These are phyloP conservation scores for Corymbia calophylla DNA, from an alignment of 441 rosid species.

Conservation along the genomic window DNA sequence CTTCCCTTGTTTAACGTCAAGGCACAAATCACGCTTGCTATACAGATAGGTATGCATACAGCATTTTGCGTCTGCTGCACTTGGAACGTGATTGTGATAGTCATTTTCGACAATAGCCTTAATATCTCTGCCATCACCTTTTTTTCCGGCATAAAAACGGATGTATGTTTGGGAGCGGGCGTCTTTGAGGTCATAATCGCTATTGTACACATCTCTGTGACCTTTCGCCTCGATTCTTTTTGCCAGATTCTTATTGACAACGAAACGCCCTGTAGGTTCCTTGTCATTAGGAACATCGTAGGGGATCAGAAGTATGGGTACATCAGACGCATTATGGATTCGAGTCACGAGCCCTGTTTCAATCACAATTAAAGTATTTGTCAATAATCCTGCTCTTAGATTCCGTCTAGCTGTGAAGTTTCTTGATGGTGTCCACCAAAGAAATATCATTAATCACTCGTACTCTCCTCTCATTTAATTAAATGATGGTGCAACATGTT, in stretches of 20 bases:
- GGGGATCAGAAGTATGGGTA: accelerated
- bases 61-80: no score
- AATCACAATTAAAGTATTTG: background rate
- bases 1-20: accelerated
- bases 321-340: accelerated
- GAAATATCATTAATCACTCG: background rate
- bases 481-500: accelerated
- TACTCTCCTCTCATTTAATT: background rate
- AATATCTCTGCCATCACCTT: no score
- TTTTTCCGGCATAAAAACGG: no score
- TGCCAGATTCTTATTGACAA: accelerated
- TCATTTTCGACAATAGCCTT: no score
- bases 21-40: no score
- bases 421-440: background rate
- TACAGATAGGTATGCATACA: no score
- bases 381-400: background rate
- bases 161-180: accelerated
- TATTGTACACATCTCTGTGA: accelerated
- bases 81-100: accelerated
- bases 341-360: accelerated
- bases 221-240: no score
- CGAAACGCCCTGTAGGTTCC: accelerated
- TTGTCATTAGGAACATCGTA: accelerated
- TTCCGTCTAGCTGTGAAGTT: background rate
- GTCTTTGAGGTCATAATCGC: accelerated